Evolutionary conservation across 768 basidiomycete genomes (phyloP).

Genomic region (Leccinum aurantiacum): DNA sequence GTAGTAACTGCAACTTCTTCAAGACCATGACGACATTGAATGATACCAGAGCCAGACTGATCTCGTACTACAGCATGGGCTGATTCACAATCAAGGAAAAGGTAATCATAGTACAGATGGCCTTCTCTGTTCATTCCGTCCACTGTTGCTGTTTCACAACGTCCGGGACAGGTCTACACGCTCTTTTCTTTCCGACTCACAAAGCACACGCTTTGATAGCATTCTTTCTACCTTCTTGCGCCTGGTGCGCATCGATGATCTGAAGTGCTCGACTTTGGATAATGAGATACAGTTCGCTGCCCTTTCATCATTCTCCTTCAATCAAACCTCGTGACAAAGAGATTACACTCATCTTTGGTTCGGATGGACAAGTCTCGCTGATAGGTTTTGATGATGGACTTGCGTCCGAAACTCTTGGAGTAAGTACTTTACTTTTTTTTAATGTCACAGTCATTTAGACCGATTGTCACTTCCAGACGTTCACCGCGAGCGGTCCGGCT

Average conservation of each 20-base stretch:
- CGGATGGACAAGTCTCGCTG: constrained; percentile 30
- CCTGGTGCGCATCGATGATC: constrained; percentile 32
- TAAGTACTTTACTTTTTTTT: constrained; percentile 6
- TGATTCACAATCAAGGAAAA: constrained; percentile 10
- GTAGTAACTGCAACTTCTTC: too few relatives aligned
- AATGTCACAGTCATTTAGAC: neutral
- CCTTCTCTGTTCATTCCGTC: neutral
- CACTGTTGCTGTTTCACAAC: neutral
- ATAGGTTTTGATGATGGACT: constrained; percentile 17
- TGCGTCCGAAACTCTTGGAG: constrained; percentile 1
- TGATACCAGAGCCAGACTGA: constrained; percentile 4
- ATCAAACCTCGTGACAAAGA: constrained; percentile 18
- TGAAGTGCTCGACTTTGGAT: constrained; percentile 13
- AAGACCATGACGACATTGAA: neutral
- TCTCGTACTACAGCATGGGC: constrained; percentile 7
- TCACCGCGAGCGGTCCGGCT: constrained; percentile 3
- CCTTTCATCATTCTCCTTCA: constrained; percentile 10
- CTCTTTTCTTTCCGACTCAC: neutral
- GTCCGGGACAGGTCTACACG: constrained; percentile 1
- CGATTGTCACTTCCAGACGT: constrained; percentile 12
- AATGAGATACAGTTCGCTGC: constrained; percentile 19
- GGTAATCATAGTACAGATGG: neutral
- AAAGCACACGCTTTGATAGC: constrained; percentile 16
- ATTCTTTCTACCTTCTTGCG: constrained; percentile 18
- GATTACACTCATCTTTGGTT: constrained; percentile 28